Base-by-base conservation (phyloP, 805 yeast genomes). In the Sugiyamaella valdiviana region DNA sequence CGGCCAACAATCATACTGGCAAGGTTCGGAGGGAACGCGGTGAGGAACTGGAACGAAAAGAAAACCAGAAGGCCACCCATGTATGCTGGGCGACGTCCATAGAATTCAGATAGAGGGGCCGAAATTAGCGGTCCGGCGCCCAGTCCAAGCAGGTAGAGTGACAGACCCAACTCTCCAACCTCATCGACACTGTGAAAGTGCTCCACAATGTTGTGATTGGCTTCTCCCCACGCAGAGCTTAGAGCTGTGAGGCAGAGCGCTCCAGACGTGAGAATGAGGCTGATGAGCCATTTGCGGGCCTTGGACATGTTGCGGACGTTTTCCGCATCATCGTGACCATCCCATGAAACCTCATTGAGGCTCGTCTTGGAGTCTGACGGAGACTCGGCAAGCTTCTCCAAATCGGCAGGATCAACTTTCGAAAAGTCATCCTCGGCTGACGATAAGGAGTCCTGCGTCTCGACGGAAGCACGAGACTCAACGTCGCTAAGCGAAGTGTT, bases 71-170 rank as follows among this genome's bases (percentile, higher is more conserved):
- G 66, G 2, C 79, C 78, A 73, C 54, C 70, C 57, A 82, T 52
- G 60, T 82, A 85, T 2, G 84, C 71, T 42, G 16, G 66, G 50
- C 38, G 43, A 7, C 51, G 36, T 14, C 51, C 51, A 44, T 35
- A 48, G 15, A 36, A 35, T 17, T 48, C 51, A 4, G 43, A 36
- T 14, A 48, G 69, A 2, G 93, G 93, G 1, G 89, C 86, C 36
- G 80, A 62, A 47, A 85, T 63, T 43, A 83, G 69, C 1, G 88
- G 78, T 1, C 81, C 79, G 57, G 77, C 70, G 0, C 85, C 90
- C 54, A 85, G 79, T 26, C 85, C 80, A 23, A 80, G 64, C 19
- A 78, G 69, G 64, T 70, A 78, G 36, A 78, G 65, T 2, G 80
- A 70, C n/a, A 78, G 73, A 9, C 76, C 76, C 43, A 76, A 41